Conservation (phyloP, 495 filamentous ascomycete genomes). For the Aspergillus haitiensis region DNA sequence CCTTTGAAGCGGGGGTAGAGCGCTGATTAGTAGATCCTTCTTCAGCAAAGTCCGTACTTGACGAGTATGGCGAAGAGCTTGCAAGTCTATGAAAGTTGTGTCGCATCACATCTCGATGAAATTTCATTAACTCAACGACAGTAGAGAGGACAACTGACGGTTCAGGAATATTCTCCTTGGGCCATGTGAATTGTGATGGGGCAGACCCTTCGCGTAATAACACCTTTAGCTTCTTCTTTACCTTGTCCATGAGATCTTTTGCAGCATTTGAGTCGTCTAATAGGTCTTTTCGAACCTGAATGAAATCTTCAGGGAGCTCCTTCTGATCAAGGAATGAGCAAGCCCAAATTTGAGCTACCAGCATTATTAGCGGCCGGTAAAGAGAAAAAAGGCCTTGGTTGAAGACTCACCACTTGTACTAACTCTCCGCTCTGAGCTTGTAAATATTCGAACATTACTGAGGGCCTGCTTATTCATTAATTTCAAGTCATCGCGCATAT, state of each 20-base stretch:
- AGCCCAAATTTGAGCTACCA: slow-evolving; percentile 87
- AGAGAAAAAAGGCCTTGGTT: background rate
- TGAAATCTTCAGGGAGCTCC: slow-evolving; percentile 77
- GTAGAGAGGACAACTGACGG: slow-evolving; percentile 84
- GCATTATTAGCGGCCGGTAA: slow-evolving; percentile 21
- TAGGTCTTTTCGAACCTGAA: slow-evolving; percentile 88
- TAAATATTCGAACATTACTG: slow-evolving; percentile 88
- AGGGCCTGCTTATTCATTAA: slow-evolving; percentile 90
- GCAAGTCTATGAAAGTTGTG: slow-evolving; percentile 83
- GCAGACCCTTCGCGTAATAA: slow-evolving; percentile 85
- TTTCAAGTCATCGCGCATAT: slow-evolving; percentile 91
- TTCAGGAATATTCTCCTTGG: slow-evolving; percentile 86
- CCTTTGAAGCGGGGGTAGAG: slow-evolving; percentile 16
- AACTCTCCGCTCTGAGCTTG: slow-evolving; percentile 90
- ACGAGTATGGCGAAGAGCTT: slow-evolving; percentile 56
- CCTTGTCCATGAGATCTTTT: slow-evolving; percentile 99
- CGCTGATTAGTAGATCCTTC: background rate
- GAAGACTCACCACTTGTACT: slow-evolving; percentile 72
- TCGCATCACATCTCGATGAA: slow-evolving; percentile 90
- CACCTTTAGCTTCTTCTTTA: slow-evolving; percentile 97
- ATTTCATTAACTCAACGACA: slow-evolving; percentile 97
- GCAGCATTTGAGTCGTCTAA: slow-evolving; percentile 98
- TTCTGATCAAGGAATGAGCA: slow-evolving; percentile 85
- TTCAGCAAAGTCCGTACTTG: background rate
- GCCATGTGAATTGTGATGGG: slow-evolving; percentile 95